A percentile compares a stretch with the other conserved stretches of the same genome.
These are phyloP conservation scores for Mucor saturninus DNA, from an alignment of 371 early-diverging fungal genomes.

Conservation along the genomic window DNA sequence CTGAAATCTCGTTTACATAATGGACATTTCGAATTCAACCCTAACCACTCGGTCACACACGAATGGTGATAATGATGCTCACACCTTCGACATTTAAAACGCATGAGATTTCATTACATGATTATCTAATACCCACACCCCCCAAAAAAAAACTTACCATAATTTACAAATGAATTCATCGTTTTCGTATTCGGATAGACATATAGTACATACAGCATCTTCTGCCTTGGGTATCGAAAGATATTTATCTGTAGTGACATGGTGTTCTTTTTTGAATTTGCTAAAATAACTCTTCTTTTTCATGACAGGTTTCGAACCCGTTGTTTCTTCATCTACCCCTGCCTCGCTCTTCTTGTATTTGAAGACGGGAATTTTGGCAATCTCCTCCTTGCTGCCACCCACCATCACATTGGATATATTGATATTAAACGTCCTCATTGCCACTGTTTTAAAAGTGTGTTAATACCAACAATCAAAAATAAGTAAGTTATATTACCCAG, in stretches of 20 bases:
- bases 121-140: background rate
- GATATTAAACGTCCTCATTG: constrained; percentile 58
- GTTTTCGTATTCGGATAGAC: constrained; percentile 66
- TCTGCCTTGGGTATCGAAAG: constrained; percentile 34
- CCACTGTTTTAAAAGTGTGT: constrained; percentile 31
- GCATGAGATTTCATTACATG: background rate
- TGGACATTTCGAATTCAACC: constrained; percentile 39
- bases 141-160: constrained; percentile 34
- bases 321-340: background rate
- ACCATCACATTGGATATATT: constrained; percentile 53
- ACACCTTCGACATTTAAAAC: constrained; percentile 29
- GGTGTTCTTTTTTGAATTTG: background rate
- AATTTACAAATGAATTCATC: constrained; percentile 61
- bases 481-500: constrained; percentile 30
- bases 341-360: constrained; percentile 25
- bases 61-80: constrained; percentile 39
- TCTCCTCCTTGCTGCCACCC: constrained; percentile 63
- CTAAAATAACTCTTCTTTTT: constrained; percentile 10
- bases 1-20: constrained; percentile 40
- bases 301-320: background rate
- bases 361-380: constrained; percentile 55
- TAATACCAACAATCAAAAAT: background rate
- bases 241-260: constrained; percentile 9
- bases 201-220: constrained; percentile 66
- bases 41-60: constrained; percentile 42